phyloP scores from a whole-genome alignment of 1,284 basidiomycete genomes.

The Mycena citricolor region DNA sequence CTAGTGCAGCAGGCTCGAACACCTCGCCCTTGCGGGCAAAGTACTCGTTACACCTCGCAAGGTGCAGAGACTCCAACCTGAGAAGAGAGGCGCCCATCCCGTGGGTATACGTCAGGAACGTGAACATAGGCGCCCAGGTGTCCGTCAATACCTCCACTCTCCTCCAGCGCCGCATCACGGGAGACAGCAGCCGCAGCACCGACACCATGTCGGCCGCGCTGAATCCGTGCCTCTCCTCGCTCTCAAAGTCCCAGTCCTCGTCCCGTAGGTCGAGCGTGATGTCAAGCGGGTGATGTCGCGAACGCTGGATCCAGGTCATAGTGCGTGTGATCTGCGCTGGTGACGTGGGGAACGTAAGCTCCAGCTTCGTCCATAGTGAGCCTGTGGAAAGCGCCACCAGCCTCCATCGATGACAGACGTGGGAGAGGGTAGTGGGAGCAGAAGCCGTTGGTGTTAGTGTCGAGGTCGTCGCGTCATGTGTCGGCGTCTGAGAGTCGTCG shows the following conservation, averaged over 20 bases:
- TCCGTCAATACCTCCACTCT: conserved; percentile 47
- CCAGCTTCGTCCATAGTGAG: conserved; percentile 44
- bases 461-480: conserved; percentile 28
- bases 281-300: conserved; percentile 41
- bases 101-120: conserved; percentile 37
- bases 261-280: conserved; percentile 55
- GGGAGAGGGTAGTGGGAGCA: conserved; percentile 39
- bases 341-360: conserved; percentile 41
- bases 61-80: conserved; percentile 36
- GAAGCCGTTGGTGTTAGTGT: too few relatives aligned
- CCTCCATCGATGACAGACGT: conserved; percentile 49
- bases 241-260: conserved; percentile 49
- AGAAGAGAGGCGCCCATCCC: conserved; percentile 1
- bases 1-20: conserved; percentile 41
- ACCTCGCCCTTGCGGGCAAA: conserved; percentile 40
- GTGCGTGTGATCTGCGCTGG: conserved; percentile 38
- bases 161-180: conserved; percentile 37
- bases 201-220: not conserved
- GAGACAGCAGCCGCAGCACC: not conserved
- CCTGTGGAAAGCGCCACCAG: conserved; percentile 41
- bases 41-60: conserved; percentile 54
- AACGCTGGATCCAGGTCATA: conserved; percentile 40
- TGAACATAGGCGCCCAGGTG: conserved; percentile 53
- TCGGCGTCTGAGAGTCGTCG: conserved; percentile 21
- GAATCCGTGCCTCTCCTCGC: conserved; percentile 20